A percentile compares a stretch with the other conserved stretches of the same genome.
phyloP scores from a whole-genome alignment of 805 yeast genomes.

The Candida broadrunensis region DNA sequence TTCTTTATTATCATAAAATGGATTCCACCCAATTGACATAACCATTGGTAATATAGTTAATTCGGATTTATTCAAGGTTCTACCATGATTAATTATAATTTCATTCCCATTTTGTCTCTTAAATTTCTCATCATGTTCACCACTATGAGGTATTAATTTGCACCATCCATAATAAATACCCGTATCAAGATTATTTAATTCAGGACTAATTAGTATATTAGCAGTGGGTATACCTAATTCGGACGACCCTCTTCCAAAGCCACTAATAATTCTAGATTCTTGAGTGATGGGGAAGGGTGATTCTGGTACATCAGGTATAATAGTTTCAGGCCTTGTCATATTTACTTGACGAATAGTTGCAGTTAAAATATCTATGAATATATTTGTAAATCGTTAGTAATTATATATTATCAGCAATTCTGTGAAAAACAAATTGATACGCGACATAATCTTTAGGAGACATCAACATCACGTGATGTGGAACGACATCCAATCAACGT shows the following conservation, averaged over 20 bases:
- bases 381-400: too few relatives aligned
- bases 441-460: too few relatives aligned
- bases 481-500: too few relatives aligned
- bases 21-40: slow-evolving; percentile 95
- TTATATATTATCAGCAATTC: too few relatives aligned
- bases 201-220: slow-evolving; percentile 62
- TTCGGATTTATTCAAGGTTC: slow-evolving; percentile 38
- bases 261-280: slow-evolving; percentile 57
- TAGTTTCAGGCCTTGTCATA: slow-evolving; percentile 43
- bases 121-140: slow-evolving; percentile 10
- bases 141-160: slow-evolving; percentile 18
- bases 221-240: slow-evolving; percentile 97
- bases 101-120: slow-evolving; percentile 22
- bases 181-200: slow-evolving; percentile 46
- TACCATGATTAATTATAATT: slow-evolving; percentile 60
- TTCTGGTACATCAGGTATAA: slow-evolving; percentile 41
- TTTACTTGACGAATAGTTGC: too few relatives aligned
- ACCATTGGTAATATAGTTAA: slow-evolving; percentile 75
- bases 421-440: too few relatives aligned
- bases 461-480: too few relatives aligned
- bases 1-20: slow-evolving; percentile 75
- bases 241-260: slow-evolving; percentile 94
- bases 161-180: slow-evolving; percentile 94
- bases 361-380: too few relatives aligned
- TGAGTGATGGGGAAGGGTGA: slow-evolving; percentile 49